Conservation (phyloP, 2,329 filamentous ascomycete genomes). For the Emmonsiellopsis sp. region DNA sequence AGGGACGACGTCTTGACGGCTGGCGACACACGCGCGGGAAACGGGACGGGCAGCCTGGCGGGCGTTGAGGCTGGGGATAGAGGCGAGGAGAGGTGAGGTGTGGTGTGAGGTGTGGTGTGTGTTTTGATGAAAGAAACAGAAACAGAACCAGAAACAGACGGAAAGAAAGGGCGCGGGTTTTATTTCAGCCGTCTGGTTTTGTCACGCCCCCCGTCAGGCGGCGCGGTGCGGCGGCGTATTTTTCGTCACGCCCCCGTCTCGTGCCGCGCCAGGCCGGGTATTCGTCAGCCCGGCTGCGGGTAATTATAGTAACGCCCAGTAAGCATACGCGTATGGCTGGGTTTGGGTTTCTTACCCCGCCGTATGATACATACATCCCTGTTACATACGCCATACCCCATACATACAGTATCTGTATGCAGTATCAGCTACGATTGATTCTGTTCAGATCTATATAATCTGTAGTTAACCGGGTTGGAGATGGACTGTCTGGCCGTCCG, state of each 20-base stretch:
- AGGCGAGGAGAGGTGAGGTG: not conserved
- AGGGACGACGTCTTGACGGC: conserved; percentile 12
- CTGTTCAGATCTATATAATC: too few relatives aligned
- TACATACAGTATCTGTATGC: too few relatives aligned
- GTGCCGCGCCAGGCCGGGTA: not conserved
- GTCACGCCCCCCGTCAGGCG: not conserved
- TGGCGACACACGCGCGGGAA: conserved; percentile 9
- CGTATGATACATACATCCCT: not conserved
- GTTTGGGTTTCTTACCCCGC: not conserved
- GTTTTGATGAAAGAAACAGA: not conserved
- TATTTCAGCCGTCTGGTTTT: not conserved
- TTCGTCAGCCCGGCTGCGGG: conserved; percentile 1
- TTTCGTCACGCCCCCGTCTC: not conserved
- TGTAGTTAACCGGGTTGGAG: not conserved
- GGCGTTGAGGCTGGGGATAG: not conserved
- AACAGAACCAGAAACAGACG: not conserved
- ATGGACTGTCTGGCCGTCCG: not conserved
- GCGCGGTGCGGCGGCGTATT: not conserved
- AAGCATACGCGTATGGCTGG: not conserved
- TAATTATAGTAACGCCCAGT: not conserved
- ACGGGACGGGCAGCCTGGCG: conserved; percentile 8
- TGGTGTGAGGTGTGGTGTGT: not conserved
- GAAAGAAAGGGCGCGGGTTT: not conserved
- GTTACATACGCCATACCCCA: too few relatives aligned
- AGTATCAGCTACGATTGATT: too few relatives aligned